Conservation (phyloP, 1,139 yeast genomes). For the Saccharomycopsis crataegensis region DNA sequence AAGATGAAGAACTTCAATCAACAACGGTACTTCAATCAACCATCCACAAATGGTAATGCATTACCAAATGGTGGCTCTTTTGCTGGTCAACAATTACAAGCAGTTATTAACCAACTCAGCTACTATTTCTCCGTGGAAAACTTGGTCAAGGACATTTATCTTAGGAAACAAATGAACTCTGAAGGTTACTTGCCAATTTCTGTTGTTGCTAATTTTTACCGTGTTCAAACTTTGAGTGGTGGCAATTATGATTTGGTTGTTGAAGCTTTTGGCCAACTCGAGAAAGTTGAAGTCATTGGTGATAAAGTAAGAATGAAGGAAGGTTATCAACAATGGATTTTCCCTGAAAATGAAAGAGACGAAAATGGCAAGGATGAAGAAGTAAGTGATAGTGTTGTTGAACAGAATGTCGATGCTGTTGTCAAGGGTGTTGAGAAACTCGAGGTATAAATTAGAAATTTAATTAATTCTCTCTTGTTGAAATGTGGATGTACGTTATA, state of each 20-base stretch:
- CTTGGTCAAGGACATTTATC: conserved; percentile 69
- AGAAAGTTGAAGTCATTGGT: conserved; percentile 38
- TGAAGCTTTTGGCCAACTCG: conserved; percentile 38
- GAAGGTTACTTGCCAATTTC: conserved; percentile 65
- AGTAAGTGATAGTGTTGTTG: neutral
- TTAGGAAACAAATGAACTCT: conserved; percentile 73
- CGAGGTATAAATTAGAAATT: neutral
- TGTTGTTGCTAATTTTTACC: conserved; percentile 62
- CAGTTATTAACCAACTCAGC: conserved; percentile 54
- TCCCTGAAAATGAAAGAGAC: conserved; percentile 34
- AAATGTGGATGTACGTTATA: too few species aligned
- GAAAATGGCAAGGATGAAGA: neutral
- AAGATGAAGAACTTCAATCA: neutral
- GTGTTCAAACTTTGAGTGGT: conserved; percentile 54
- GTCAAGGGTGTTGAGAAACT: neutral
- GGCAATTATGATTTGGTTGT: conserved; percentile 41
- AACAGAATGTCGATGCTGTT: neutral
- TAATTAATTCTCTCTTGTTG: neutral
- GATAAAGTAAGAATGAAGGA: conserved; percentile 37
- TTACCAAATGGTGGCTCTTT: conserved; percentile 1
- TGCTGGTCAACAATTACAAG: conserved; percentile 22
- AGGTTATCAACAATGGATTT: conserved; percentile 42
- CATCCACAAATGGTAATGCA: conserved; percentile 5
- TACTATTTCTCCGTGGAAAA: conserved; percentile 88
- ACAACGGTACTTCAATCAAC: conserved; percentile 6